Evolutionary conservation across 2,329 filamentous ascomycete species (phyloP).

Genomic region (Colletotrichum sp.): DNA sequence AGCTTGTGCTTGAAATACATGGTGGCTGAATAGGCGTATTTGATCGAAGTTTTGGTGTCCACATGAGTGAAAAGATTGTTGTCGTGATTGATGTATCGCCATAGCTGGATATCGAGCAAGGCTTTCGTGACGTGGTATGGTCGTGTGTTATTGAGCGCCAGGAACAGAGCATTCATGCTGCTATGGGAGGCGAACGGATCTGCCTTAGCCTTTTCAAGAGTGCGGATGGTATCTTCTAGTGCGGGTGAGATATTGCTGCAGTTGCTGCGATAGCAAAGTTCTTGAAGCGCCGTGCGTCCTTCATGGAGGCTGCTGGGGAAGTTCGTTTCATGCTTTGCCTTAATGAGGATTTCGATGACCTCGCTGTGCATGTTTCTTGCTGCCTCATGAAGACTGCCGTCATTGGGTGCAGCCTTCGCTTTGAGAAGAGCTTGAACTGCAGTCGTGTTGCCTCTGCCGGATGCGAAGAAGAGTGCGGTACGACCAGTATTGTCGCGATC

Average conservation of each 20-base stretch:
- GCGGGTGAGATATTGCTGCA: neutral
- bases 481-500: neutral
- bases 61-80: neutral
- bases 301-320: neutral
- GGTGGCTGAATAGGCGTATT: neutral
- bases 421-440: neutral
- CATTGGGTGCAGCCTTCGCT: neutral
- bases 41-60: neutral
- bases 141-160: neutral
- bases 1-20: neutral
- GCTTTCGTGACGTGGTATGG: neutral
- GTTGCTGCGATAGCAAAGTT: neutral
- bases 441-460: neutral
- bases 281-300: neutral
- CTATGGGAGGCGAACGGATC: neutral
- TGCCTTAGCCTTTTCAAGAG: neutral
- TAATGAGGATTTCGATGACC: neutral
- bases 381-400: neutral
- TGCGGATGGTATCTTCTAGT: neutral
- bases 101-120: neutral
- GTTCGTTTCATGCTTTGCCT: neutral
- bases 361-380: neutral
- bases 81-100: neutral
- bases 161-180: neutral
- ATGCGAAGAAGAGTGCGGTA: neutral